Evolutionary conservation across 2,329 filamentous ascomycete genomes (phyloP), one percentile per base, ranked within the genome.

Genomic region (Paraphoma chrysanthemicola): DNA sequence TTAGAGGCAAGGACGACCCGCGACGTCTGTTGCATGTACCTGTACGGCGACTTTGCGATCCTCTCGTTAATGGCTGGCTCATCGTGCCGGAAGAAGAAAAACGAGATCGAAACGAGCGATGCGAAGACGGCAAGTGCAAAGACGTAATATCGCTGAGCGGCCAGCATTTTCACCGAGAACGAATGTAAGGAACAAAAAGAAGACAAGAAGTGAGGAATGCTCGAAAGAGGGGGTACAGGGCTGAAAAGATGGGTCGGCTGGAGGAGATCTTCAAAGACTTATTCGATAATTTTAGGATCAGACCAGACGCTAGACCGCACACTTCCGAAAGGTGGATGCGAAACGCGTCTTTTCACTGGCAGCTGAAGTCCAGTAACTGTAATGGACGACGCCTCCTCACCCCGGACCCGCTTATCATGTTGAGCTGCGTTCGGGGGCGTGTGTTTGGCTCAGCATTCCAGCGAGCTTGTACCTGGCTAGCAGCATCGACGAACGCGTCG

Each of bases 111-210:
- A 5, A 51, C 33, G 0, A 63, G 9, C 6, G 64, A 41, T 8
- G 64, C 28, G 48, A 66, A 64, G 9, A 56, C 49, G 31, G 57
- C 61, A 41, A 64, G 46, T 6, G 41, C 47, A 17, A 63, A 14
- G 23, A 58, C 39, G 29, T 60, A 63, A 14, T 55, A 54, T 12
- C 59, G 60, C 48, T 66, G 60, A 8, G 57, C 30, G 29, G 56
- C 54, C 46, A 67, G 44, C 64, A 67, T 66, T 10, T 48, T 57
- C 29, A 48, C 51, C 33, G 29, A 49, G 28, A 33, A 31, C 29
- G 51, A 45, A 29, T 39, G 44, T 33, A 23, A 17, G 38, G 11
- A 36, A 12, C 41, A 16, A 36, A 44, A n/a, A 38, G 18, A 51
- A 48, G 47, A 38, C 31, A 31, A 14, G 42, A 42, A 18, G 17